Conservation (phyloP, 495 filamentous ascomycete species). For the Penicillium alfredii region DNA sequence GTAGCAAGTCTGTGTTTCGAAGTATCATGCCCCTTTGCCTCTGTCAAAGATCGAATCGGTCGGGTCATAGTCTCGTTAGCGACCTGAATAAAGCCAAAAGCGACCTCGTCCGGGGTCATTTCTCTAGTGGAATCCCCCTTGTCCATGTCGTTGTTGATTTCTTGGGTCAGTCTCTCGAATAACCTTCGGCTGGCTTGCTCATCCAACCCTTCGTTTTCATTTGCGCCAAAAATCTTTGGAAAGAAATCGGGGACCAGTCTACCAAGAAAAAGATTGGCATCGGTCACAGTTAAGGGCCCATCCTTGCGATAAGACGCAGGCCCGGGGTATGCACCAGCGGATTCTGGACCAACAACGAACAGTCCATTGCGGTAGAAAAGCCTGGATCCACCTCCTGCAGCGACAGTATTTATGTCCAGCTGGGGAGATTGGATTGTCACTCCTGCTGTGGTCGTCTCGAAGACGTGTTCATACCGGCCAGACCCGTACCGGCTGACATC, state of each 20-base stretch:
- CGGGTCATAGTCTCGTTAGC: conserved; percentile 95
- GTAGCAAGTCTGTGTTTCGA: conserved; percentile 83
- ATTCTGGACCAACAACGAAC: conserved; percentile 90
- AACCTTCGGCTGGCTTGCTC: conserved; percentile 59
- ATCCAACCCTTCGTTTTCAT: conserved; percentile 77
- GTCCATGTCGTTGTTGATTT: conserved; percentile 56
- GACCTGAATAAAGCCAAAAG: conserved; percentile 62
- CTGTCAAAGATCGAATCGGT: conserved; percentile 86
- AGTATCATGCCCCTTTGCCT: conserved; percentile 89
- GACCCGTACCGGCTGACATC: conserved; percentile 71
- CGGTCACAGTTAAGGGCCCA: conserved; percentile 83
- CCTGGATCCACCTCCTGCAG: conserved; percentile 82
- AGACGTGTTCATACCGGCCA: conserved; percentile 86
- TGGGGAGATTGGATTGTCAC: conserved; percentile 91
- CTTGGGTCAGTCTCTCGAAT: conserved; percentile 63
- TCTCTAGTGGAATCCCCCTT: conserved; percentile 46
- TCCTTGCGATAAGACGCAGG: conserved; percentile 91
- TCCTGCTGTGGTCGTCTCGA: conserved; percentile 89
- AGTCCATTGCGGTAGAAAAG: conserved; percentile 81
- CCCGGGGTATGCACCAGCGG: conserved; percentile 80
- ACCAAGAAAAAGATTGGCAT: conserved; percentile 83
- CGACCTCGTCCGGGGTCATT: conserved; percentile 78
- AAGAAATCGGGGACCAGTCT: conserved; percentile 88
- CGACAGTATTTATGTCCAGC: conserved; percentile 92
- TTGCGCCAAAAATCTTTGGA: conserved; percentile 85